Conservation (phyloP, 176 grass and related monocot genomes). For the Raddia guianensis region DNA sequence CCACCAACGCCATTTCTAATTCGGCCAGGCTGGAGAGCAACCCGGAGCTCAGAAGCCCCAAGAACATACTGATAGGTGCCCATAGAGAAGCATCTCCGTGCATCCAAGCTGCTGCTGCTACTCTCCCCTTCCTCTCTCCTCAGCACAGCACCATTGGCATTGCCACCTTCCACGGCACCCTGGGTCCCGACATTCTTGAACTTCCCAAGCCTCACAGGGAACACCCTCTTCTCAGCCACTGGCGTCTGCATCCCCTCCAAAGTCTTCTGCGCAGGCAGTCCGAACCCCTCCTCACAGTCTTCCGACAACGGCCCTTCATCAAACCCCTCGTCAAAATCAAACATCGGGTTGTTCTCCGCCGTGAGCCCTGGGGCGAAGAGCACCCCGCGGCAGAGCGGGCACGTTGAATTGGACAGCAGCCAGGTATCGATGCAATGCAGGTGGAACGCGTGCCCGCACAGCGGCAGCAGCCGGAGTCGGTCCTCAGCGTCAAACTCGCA, state of each 20-base stretch:
- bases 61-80: constrained; percentile 91
- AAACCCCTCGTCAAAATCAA: constrained; percentile 55
- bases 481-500: constrained; percentile 80
- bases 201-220: constrained; percentile 84
- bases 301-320: constrained; percentile 49
- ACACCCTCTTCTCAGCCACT: constrained; percentile 60
- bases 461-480: constrained; percentile 72
- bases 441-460: constrained; percentile 92
- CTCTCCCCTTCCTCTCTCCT: constrained; percentile 73
- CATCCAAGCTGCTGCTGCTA: constrained; percentile 91
- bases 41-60: constrained; percentile 65
- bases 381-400: constrained; percentile 79
- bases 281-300: constrained; percentile 38
- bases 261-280: constrained; percentile 34
- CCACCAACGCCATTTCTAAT: constrained; percentile 35
- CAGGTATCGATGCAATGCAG: constrained; percentile 87
- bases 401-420: constrained; percentile 95
- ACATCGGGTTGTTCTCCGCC: constrained; percentile 52
- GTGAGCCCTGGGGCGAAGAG: constrained; percentile 53
- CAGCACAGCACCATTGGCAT: constrained; percentile 36
- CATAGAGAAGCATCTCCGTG: constrained; percentile 92
- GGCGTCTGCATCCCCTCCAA: constrained; percentile 35
- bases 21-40: constrained; percentile 52
- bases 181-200: constrained; percentile 70
- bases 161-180: constrained; percentile 39